Evolutionary conservation across 2,329 filamentous ascomycete species (phyloP).

Genomic region (Canariomyces notabilis): DNA sequence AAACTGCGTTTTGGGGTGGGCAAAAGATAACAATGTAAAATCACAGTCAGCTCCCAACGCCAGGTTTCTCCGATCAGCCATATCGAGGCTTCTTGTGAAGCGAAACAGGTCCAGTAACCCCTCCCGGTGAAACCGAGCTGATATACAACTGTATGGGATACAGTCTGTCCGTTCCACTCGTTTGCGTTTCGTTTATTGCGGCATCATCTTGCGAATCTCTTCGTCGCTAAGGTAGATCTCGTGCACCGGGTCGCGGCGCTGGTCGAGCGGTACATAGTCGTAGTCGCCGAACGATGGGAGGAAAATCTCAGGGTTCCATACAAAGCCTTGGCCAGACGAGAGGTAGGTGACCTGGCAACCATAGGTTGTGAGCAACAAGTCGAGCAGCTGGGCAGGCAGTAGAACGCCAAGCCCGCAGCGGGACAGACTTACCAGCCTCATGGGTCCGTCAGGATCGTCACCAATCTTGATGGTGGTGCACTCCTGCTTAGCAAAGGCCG

Average conservation of each 20-base stretch:
- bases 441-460: conserved; percentile 61
- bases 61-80: not conserved
- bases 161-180: not conserved
- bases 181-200: conserved; percentile 42
- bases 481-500: conserved; percentile 66
- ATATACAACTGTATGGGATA: conserved; percentile 7
- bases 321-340: conserved; percentile 72
- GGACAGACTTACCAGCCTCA: conserved; percentile 56
- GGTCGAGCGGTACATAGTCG: conserved; percentile 70
- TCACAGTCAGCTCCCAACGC: not conserved
- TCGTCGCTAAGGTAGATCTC: conserved; percentile 76
- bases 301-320: conserved; percentile 84
- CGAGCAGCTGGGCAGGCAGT: not conserved
- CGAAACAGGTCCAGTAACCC: not conserved
- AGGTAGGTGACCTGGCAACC: conserved; percentile 67
- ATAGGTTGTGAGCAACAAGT: conserved; percentile 5
- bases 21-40: not conserved
- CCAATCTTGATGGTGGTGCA: conserved; percentile 78
- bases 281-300: conserved; percentile 71
- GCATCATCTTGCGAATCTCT: conserved; percentile 64
- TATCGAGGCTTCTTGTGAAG: not conserved
- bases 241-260: conserved; percentile 69
- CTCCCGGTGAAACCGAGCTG: not conserved
- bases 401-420: not conserved
- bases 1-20: not conserved